Conservation (phyloP, 202 grass and related monocot species). For the Brachypodium distachyon region DNA sequence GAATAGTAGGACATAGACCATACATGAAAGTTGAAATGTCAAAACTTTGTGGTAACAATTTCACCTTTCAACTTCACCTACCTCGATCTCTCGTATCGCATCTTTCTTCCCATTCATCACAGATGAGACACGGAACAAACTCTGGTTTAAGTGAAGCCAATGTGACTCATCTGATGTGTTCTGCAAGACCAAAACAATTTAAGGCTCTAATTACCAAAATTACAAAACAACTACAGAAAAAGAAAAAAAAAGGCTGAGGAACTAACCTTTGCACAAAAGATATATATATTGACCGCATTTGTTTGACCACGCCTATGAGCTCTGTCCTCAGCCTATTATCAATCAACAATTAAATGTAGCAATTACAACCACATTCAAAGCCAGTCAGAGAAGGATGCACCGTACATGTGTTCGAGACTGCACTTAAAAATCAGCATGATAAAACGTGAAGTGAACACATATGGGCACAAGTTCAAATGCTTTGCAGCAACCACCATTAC, state of each 20-base stretch:
- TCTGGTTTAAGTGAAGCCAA: constrained; percentile 75
- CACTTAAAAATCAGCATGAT: not conserved
- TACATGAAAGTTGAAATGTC: not conserved
- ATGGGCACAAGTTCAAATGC: not conserved
- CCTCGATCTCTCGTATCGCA: constrained; percentile 88
- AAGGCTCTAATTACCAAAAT: not conserved
- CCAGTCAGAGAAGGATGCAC: not conserved
- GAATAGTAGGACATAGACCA: not conserved
- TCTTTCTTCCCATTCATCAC: constrained; percentile 93
- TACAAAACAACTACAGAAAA: constrained; percentile 11
- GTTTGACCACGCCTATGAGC: constrained; percentile 85
- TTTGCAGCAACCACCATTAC: constrained; percentile 7
- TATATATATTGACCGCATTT: constrained; percentile 94
- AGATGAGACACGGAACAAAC: constrained; percentile 74
- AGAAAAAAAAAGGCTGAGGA: constrained; percentile 22
- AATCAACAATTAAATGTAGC: constrained; percentile 19
- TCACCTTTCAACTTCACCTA: constrained; percentile 36
- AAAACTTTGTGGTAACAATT: not conserved
- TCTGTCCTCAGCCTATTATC: constrained; percentile 86
- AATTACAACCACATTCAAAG: not conserved
- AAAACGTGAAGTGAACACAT: not conserved
- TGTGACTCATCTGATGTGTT: constrained; percentile 70
- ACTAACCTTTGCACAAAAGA: constrained; percentile 91
- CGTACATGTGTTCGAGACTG: not conserved
- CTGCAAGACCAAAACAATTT: constrained; percentile 36